Percentiles rank a stretch among this genome's conserved stretches.
Conservation (phyloP, 345 rosid genomes). For the Hypericum perforatum region DNA sequence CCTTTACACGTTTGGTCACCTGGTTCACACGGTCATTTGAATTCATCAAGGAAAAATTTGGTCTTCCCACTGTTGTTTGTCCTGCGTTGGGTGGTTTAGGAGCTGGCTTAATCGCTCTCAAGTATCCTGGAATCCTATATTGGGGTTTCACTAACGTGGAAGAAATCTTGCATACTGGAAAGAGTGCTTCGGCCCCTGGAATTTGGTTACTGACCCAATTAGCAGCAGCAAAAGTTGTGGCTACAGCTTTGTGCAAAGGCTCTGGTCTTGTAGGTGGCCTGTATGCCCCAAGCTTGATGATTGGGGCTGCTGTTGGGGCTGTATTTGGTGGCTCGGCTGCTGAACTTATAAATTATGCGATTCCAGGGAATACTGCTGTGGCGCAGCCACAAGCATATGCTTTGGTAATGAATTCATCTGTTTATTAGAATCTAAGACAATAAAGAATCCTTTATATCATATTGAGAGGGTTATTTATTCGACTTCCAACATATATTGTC, state of each 20-base stretch:
- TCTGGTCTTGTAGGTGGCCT: constrained; percentile 97
- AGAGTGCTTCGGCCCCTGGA: constrained; percentile 96
- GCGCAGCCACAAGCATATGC: constrained; percentile 99
- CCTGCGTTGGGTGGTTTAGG: constrained; percentile 98
- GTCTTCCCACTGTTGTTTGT: constrained; percentile 82
- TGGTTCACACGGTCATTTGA: constrained; percentile 82
- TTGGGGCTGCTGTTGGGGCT: constrained; percentile 97
- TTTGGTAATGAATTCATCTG: constrained; percentile 46
- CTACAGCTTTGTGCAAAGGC: constrained; percentile 93
- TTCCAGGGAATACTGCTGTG: constrained; percentile 95
- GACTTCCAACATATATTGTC: not conserved
- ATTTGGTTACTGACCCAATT: constrained; percentile 85
- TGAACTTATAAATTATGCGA: constrained; percentile 72
- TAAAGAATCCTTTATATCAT: not conserved
- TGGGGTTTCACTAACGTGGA: constrained; percentile 99
- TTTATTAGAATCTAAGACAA: not conserved
- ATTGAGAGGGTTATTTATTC: not conserved
- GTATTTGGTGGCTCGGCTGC: constrained; percentile 98
- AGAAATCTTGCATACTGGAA: constrained; percentile 93
- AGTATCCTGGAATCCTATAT: constrained; percentile 89
- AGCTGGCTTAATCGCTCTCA: constrained; percentile 92
- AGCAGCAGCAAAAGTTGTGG: constrained; percentile 90
- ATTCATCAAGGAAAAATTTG: constrained; percentile 63
- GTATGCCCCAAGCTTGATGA: constrained; percentile 98
- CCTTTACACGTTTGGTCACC: constrained; percentile 63